These are phyloP conservation scores for Emergomyces orientalis DNA, from an alignment of 2,329 filamentous ascomycete genomes.

Conservation along the genomic window DNA sequence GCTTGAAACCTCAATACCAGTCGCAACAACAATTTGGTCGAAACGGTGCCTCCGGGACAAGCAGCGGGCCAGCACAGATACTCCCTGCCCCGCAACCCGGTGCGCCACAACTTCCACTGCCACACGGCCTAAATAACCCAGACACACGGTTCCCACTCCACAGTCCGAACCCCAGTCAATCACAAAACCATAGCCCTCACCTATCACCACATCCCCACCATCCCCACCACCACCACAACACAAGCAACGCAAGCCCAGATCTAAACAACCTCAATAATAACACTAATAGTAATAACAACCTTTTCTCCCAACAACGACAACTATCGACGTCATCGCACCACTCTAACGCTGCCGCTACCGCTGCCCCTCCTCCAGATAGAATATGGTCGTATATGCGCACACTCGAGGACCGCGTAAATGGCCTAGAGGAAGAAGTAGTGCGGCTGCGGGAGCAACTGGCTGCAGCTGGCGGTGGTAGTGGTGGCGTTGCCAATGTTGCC, in stretches of 20 bases:
- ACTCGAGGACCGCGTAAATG: constrained; percentile 26
- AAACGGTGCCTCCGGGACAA: constrained; percentile 8
- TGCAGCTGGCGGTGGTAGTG: neutral
- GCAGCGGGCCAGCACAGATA: constrained; percentile 7
- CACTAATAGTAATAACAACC: constrained; percentile 10
- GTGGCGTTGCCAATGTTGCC: neutral
- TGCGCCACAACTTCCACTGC: constrained; percentile 27
- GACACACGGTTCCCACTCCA: constrained; percentile 27
- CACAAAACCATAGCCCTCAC: constrained; percentile 5
- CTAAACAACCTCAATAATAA: constrained; percentile 7
- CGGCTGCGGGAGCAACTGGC: constrained; percentile 23
- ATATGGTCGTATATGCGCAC: constrained; percentile 26
- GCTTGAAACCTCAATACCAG: constrained; percentile 24
- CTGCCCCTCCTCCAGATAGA: constrained; percentile 11
- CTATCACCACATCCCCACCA: constrained; percentile 3
- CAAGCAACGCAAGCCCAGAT: constrained; percentile 1
- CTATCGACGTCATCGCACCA: constrained; percentile 7
- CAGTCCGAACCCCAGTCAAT: constrained; percentile 7
- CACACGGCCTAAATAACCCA: constrained; percentile 26
- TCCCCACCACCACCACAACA: constrained; percentile 3
- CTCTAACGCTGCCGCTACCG: constrained; percentile 8
- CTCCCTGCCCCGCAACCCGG: constrained; percentile 12
- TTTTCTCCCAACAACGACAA: constrained; percentile 3
- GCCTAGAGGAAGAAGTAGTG: constrained; percentile 26
- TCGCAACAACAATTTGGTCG: constrained; percentile 19